Evolutionary conservation across 2,329 filamentous ascomycete species (phyloP).

Genomic region (Xylaria sp.): DNA sequence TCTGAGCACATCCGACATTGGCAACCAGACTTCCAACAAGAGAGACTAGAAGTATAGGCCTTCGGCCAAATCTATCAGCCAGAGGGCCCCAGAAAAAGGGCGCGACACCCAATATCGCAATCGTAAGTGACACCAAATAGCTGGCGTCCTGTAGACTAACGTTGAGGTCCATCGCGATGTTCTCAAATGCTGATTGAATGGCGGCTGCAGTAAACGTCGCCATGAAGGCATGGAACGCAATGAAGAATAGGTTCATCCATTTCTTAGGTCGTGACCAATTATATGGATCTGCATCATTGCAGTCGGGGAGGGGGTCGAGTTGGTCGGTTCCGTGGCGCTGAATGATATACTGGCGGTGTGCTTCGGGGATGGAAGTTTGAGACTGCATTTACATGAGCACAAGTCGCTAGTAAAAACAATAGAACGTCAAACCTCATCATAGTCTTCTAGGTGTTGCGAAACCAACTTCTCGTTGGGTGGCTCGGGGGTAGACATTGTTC

Average conservation of each 20-base stretch:
- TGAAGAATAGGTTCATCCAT: constrained; percentile 17
- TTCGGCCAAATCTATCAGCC: constrained; percentile 18
- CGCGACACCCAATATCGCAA: constrained; percentile 19
- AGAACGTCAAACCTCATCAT: not conserved
- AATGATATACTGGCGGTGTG: constrained; percentile 21
- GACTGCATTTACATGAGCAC: constrained; percentile 9
- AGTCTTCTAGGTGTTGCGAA: not conserved
- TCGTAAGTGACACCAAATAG: constrained; percentile 18
- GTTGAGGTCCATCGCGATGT: constrained; percentile 18
- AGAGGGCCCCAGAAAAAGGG: constrained; percentile 23
- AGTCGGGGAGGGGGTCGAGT: constrained; percentile 20
- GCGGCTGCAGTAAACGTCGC: constrained; percentile 20
- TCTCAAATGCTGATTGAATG: constrained; percentile 20
- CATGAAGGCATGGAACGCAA: constrained; percentile 25
- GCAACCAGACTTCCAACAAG: constrained; percentile 14
- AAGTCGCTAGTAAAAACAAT: not conserved
- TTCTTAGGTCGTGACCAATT: constrained; percentile 22
- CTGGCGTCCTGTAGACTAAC: constrained; percentile 20
- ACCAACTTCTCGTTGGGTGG: not conserved
- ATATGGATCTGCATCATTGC: constrained; percentile 22
- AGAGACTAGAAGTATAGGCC: constrained; percentile 18
- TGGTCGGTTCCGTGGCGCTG: constrained; percentile 20
- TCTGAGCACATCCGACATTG: constrained; percentile 22
- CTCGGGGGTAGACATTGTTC: not conserved
- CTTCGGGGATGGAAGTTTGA: constrained; percentile 17